phyloP scores from a whole-genome alignment of 345 rosid species.

The Odontarrhena argentea region DNA sequence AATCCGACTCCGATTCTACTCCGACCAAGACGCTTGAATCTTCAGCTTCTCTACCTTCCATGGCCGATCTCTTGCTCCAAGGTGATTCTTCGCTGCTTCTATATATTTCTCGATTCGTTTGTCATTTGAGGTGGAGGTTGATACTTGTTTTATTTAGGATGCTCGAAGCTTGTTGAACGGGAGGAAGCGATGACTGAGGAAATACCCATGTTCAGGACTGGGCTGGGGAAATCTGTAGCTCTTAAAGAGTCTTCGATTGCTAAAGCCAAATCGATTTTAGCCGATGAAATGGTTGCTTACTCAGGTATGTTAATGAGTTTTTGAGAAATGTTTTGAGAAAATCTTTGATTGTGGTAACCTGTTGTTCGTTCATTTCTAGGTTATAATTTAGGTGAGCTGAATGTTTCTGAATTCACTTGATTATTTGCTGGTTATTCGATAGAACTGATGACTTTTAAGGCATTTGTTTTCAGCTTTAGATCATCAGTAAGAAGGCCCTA shows the following conservation, averaged over 20 bases:
- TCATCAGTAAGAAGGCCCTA: too few relatives aligned
- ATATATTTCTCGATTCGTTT: neutral
- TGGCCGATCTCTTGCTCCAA: conserved; percentile 66
- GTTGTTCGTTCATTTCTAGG: too few relatives aligned
- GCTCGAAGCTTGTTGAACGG: conserved; percentile 29
- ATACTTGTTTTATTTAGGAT: conserved; percentile 37
- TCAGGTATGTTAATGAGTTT: conserved; percentile 6
- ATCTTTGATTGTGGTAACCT: too few relatives aligned
- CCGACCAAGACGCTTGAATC: conserved; percentile 33
- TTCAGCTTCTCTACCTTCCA: conserved; percentile 53
- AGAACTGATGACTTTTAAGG: too few relatives aligned
- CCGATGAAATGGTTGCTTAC: neutral
- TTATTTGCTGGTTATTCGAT: too few relatives aligned
- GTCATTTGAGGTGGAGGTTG: neutral
- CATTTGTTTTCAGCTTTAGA: too few relatives aligned
- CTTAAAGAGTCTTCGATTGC: conserved; percentile 36
- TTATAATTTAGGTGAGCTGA: too few relatives aligned
- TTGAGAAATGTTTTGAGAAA: too few relatives aligned
- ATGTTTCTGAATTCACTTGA: too few relatives aligned
- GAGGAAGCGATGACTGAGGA: conserved; percentile 14
- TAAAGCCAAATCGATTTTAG: conserved; percentile 33
- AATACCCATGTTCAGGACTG: conserved; percentile 34
- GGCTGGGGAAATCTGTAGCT: conserved; percentile 37
- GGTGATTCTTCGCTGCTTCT: conserved; percentile 43
- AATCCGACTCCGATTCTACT: conserved; percentile 31